Base-by-base conservation (phyloP, 148 eudicot genomes). In the Rhododendron molle region DNA sequence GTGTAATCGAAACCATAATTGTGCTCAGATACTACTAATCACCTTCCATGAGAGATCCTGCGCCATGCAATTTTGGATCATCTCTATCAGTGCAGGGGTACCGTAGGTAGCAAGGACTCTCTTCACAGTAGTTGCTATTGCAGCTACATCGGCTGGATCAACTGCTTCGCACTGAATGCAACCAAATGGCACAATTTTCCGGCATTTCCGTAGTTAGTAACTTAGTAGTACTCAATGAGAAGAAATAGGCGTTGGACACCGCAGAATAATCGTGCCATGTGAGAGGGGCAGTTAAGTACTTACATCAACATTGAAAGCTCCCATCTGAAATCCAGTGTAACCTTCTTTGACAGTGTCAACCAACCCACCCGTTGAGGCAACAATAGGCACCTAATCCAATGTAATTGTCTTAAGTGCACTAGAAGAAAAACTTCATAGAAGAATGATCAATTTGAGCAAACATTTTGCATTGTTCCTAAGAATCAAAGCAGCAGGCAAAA, bases 41-140 rank as follows among this genome's bases (percentile, higher is more conserved):
- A 97, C 99, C 99, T 97, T 97, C 99, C 99, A 97, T 40, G 99
- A 95, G 72, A 95, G 91, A 82, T 97, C 98, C 88, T 90, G 95
- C 40, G 94, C 94, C 99, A 97, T 97, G 91, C 98, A 91, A 85
- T 95, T 97, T 80, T 90, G 90, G 78, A 97, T 92, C 93, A 97
- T 94, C 86, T 97, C 94, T 44, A 71, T 38, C 56, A 92, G 83
- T 38, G 91, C 95, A 73, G 90, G 92, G 58, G 98, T 94, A 7
- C 90, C 91, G 62, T 94, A 95, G 13, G 91, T 62, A 74, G 85
- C 77, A 26, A 94, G 88, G 34, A 98, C 99, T 89, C 92, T 92
- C 72, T 69, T 92, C 23, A 97, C 96, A 11, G 93, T 90, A 10
- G 83, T 92, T 83, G 90, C 90, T 52, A 97, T 78, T 85, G 98